These are phyloP conservation scores for Quercus rubra DNA, from an alignment of 306 rosid species.

Conservation along the genomic window DNA sequence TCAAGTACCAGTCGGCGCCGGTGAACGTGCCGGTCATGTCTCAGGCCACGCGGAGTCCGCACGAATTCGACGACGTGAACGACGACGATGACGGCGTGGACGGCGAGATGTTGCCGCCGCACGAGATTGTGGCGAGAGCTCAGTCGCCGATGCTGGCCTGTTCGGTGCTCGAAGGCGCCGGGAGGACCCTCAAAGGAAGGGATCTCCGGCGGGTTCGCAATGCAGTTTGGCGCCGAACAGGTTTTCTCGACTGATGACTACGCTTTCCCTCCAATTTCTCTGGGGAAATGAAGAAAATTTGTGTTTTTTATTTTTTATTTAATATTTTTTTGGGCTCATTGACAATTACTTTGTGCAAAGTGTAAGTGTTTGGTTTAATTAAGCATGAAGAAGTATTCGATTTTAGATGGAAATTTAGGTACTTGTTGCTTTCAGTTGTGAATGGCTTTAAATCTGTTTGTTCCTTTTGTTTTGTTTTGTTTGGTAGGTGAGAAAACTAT, in stretches of 20 bases:
- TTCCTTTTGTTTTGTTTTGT: background rate
- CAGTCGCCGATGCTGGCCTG: conserved; percentile 53
- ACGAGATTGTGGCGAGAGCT: conserved; percentile 57
- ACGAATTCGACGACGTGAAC: conserved; percentile 28
- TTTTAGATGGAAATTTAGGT: background rate
- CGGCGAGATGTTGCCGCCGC: conserved; percentile 76
- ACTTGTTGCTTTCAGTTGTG: background rate
- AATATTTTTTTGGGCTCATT: background rate
- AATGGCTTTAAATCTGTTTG: background rate
- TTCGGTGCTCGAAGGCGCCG: conserved; percentile 82
- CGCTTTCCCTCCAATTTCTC: background rate
- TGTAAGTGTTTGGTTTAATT: conserved; percentile 3
- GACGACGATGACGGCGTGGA: conserved; percentile 27
- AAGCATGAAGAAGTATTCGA: background rate
- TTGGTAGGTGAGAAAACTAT: background rate
- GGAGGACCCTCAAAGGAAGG: conserved; percentile 70
- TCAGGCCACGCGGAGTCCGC: conserved; percentile 27
- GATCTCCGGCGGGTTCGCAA: conserved; percentile 73
- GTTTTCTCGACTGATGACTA: conserved; percentile 59
- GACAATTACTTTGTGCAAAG: background rate
- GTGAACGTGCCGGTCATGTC: conserved; percentile 60
- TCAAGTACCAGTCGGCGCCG: conserved; percentile 75
- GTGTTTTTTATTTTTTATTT: background rate
- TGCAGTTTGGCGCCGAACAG: conserved; percentile 74
- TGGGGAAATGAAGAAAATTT: background rate